These are phyloP conservation scores for Candida krabiensis DNA, from an alignment of 805 yeast genomes.

Conservation along the genomic window DNA sequence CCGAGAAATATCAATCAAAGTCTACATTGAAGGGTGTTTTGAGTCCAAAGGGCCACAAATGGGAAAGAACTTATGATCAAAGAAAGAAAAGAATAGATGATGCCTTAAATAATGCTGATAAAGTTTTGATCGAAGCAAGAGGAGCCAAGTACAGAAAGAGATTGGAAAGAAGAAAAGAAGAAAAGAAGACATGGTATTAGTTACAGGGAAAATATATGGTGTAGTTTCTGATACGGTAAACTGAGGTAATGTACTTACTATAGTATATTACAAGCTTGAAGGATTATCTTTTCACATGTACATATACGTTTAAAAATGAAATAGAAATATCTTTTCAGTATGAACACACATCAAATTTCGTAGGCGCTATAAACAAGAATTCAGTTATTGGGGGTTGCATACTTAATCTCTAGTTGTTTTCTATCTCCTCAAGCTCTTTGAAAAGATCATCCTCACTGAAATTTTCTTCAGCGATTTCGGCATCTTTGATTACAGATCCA, in stretches of 20 bases:
- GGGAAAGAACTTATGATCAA: conserved; percentile 65
- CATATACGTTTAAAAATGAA: conserved; percentile 7
- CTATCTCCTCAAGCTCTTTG: conserved; percentile 14
- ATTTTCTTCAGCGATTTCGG: conserved; percentile 12
- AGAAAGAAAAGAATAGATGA: conserved; percentile 61
- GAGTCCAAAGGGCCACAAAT: conserved; percentile 75
- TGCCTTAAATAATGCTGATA: conserved; percentile 69
- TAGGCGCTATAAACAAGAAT: conserved; percentile 3
- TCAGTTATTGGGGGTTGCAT: too few relatives aligned
- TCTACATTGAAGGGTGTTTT: conserved; percentile 74
- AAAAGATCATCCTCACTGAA: conserved; percentile 26
- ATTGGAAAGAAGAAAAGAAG: conserved; percentile 41
- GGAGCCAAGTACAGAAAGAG: conserved; percentile 49
- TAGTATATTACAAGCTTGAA: too few relatives aligned
- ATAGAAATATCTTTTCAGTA: too few relatives aligned
- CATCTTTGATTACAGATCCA: conserved; percentile 25
- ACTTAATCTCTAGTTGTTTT: conserved; percentile 1
- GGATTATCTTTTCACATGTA: too few relatives aligned
- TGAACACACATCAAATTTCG: too few relatives aligned
- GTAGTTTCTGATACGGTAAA: conserved; percentile 9
- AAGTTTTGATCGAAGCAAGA: conserved; percentile 62
- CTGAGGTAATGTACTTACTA: too few relatives aligned
- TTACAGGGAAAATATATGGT: conserved; percentile 1
- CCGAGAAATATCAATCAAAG: conserved; percentile 71
- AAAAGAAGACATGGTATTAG: conserved; percentile 39